These are phyloP conservation scores for Sequoia sempervirens DNA, from an alignment of 75 land plant species.

Conservation along the genomic window DNA sequence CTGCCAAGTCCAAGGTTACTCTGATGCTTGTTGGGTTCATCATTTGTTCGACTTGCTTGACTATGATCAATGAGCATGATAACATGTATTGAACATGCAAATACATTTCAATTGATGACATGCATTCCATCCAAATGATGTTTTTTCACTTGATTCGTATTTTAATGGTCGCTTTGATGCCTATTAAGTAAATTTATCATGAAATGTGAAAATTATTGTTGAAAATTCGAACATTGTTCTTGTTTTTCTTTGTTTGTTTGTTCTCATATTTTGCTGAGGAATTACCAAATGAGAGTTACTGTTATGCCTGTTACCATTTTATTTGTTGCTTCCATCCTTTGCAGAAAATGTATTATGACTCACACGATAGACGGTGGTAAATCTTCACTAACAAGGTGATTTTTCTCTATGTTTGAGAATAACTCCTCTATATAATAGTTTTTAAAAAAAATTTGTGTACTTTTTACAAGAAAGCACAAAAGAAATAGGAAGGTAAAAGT, in stretches of 20 bases:
- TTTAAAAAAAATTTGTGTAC: too few relatives aligned
- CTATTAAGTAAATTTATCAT: neutral
- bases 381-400: too few relatives aligned
- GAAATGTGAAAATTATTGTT: neutral
- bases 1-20: too few relatives aligned
- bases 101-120: neutral
- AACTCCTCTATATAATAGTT: too few relatives aligned
- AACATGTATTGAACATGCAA: neutral
- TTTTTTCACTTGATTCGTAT: neutral
- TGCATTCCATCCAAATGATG: neutral
- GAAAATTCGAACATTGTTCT: neutral
- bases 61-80: neutral
- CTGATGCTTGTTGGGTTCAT: too few relatives aligned
- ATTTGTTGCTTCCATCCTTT: too few relatives aligned
- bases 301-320: neutral
- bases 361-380: too few relatives aligned
- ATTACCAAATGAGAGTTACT: neutral
- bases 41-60: neutral
- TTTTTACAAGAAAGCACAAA: too few relatives aligned
- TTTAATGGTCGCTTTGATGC: neutral
- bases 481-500: too few relatives aligned
- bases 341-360: too few relatives aligned
- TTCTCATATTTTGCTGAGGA: too few relatives aligned
- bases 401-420: too few relatives aligned
- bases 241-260: neutral